phyloP scores from a whole-genome alignment of 768 basidiomycete species.

The Nevesoporus exiguus region DNA sequence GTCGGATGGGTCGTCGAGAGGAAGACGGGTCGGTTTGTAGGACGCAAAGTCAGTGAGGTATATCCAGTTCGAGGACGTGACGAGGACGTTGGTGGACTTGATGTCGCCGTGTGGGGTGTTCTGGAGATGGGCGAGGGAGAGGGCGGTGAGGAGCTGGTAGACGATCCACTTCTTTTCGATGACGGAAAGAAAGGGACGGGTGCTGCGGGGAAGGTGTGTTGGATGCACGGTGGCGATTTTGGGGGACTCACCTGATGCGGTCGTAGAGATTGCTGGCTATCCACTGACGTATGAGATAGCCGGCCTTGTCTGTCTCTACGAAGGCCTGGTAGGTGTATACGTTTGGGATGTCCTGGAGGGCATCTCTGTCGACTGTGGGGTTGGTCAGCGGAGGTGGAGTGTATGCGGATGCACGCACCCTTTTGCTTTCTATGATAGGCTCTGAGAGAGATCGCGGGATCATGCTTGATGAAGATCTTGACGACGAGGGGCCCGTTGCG shows the following conservation, averaged over 20 bases:
- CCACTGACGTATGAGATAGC: slow-evolving; percentile 94
- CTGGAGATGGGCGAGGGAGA: slow-evolving; percentile 77
- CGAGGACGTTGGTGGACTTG: slow-evolving; percentile 95
- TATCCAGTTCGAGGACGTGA: slow-evolving; percentile 95
- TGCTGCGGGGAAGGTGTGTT: slow-evolving; percentile 46
- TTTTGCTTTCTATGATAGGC: slow-evolving; percentile 77
- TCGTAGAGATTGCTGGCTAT: slow-evolving; percentile 93
- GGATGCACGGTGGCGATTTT: background rate
- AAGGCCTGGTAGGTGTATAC: slow-evolving; percentile 86
- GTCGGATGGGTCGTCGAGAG: slow-evolving; percentile 93
- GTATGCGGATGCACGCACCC: slow-evolving; percentile 37
- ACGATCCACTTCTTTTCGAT: slow-evolving; percentile 99
- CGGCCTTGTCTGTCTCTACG: slow-evolving; percentile 93
- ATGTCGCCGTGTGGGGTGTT: slow-evolving; percentile 97
- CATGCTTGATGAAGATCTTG: slow-evolving; percentile 95
- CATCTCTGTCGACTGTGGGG: slow-evolving; percentile 75
- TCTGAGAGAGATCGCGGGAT: slow-evolving; percentile 75
- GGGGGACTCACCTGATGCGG: slow-evolving; percentile 78
- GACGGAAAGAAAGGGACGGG: slow-evolving; percentile 85
- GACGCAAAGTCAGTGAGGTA: slow-evolving; percentile 93
- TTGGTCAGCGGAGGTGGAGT: background rate
- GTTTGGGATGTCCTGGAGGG: slow-evolving; percentile 80
- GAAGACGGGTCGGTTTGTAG: slow-evolving; percentile 94
- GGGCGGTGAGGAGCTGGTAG: slow-evolving; percentile 84
- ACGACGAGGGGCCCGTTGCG: slow-evolving; percentile 79